phyloP scores from a whole-genome alignment of 2,329 filamentous ascomycete genomes.

The Hortaea sp. region DNA sequence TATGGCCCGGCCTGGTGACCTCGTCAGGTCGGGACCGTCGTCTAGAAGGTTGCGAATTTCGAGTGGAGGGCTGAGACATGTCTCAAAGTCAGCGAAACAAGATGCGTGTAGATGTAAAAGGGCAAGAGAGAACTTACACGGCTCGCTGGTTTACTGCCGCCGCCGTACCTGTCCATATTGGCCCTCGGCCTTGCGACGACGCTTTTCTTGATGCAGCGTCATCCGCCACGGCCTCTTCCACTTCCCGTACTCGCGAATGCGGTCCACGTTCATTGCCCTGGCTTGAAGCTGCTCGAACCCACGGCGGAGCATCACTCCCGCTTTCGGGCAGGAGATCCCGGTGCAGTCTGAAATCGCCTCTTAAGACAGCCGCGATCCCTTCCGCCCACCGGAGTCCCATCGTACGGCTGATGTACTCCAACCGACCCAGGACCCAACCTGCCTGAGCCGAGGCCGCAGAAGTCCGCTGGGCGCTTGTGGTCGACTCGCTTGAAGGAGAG shows the following conservation, averaged over 20 bases:
- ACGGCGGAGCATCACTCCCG: no score
- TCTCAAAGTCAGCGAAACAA: no score
- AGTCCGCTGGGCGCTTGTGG: background rate
- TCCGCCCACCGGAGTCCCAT: constrained; percentile 21
- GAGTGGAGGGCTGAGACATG: background rate
- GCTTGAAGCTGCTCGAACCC: no score
- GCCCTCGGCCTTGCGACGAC: background rate
- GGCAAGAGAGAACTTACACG: background rate
- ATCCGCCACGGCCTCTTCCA: background rate
- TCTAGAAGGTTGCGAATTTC: background rate
- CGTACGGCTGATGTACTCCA: constrained; percentile 18
- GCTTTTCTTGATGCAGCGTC: background rate
- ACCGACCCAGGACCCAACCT: constrained; percentile 21
- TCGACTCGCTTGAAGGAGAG: background rate
- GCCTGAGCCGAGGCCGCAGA: constrained; percentile 18
- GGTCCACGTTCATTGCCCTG: background rate
- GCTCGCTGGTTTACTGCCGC: background rate
- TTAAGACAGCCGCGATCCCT: constrained; percentile 20
- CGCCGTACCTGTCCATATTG: background rate
- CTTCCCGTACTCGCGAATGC: background rate
- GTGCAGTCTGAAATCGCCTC: constrained; percentile 16
- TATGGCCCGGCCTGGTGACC: background rate
- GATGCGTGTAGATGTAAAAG: no score
- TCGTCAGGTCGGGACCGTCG: background rate
- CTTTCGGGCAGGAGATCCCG: constrained; percentile 1